Evolutionary conservation across 2,329 filamentous ascomycete genomes (phyloP).

Genomic region (Colletotrichum kahawae): DNA sequence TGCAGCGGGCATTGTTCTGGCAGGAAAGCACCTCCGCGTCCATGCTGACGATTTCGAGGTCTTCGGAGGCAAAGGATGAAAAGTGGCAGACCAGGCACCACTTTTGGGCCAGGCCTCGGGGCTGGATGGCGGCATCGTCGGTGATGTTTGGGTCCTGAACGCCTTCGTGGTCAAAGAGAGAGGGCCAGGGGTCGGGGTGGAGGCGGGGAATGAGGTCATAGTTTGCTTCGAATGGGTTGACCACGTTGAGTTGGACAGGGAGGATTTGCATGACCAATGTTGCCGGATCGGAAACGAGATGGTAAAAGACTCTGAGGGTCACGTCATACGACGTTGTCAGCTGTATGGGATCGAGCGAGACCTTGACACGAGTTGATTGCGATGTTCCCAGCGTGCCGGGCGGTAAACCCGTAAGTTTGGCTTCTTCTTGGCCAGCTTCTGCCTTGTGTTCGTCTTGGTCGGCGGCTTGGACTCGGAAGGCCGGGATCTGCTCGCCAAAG

Average conservation of each 20-base stretch:
- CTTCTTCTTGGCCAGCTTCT: constrained; percentile 42
- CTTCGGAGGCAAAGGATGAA: constrained; percentile 78
- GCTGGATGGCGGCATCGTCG: constrained; percentile 30
- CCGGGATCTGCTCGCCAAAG: constrained; percentile 60
- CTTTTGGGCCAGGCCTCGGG: constrained; percentile 74
- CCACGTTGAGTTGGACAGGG: constrained; percentile 72
- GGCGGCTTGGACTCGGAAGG: constrained; percentile 45
- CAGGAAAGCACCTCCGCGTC: constrained; percentile 65
- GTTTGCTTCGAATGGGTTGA: constrained; percentile 88
- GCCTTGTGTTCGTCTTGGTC: constrained; percentile 38
- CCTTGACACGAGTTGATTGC: constrained; percentile 44
- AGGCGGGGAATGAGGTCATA: constrained; percentile 85
- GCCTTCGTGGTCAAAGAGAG: constrained; percentile 73
- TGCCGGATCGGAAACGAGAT: constrained; percentile 77
- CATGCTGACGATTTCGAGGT: constrained; percentile 68
- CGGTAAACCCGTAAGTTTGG: constrained; percentile 44
- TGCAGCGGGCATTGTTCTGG: constrained; percentile 67
- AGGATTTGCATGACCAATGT: constrained; percentile 81
- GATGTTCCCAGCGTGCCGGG: constrained; percentile 54
- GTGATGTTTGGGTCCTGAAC: constrained; percentile 40
- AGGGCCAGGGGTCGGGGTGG: constrained; percentile 83
- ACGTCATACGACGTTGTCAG: constrained; percentile 67
- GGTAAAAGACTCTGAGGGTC: constrained; percentile 77
- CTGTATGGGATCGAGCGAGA: constrained; percentile 56
- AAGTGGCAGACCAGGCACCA: constrained; percentile 80